Conservation (phyloP, 495 filamentous ascomycete species). For the Alectoria sarmentosa region DNA sequence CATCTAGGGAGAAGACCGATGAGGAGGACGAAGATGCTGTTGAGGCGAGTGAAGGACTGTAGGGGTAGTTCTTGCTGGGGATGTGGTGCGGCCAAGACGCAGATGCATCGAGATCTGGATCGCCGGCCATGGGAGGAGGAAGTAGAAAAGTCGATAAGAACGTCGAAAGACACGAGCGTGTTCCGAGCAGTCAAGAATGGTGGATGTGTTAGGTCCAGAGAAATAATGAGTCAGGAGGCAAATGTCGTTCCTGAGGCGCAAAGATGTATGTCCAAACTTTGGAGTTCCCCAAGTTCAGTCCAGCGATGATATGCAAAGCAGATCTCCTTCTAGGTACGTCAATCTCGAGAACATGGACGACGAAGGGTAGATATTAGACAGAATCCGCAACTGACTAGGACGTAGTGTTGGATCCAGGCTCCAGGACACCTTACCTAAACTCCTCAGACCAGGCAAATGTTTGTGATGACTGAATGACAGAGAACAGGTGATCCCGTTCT, state of each 20-base stretch:
- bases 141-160: not conserved
- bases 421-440: conserved; percentile 7
- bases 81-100: conserved; percentile 21
- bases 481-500: conserved; percentile 9
- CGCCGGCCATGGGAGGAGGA: conserved; percentile 23
- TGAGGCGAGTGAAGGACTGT: conserved; percentile 60
- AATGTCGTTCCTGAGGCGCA: conserved; percentile 14
- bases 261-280: not conserved
- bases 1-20: conserved; percentile 74
- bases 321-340: not conserved
- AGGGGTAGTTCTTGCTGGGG: conserved; percentile 40
- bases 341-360: conserved; percentile 6
- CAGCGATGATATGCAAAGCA: not conserved
- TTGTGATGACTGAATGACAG: conserved; percentile 11
- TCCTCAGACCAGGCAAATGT: conserved; percentile 15
- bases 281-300: not conserved
- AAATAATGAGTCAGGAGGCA: conserved; percentile 13
- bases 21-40: conserved; percentile 66
- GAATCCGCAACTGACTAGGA: not conserved
- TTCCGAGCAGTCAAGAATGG: conserved; percentile 6
- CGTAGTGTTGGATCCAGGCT: conserved; percentile 10
- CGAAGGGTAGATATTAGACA: not conserved
- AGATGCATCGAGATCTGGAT: conserved; percentile 18
- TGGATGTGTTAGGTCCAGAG: not conserved
- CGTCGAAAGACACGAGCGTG: not conserved